These are phyloP conservation scores for Backusella psychrophila DNA, from an alignment of 192 early-diverging fungal species.

Conservation along the genomic window DNA sequence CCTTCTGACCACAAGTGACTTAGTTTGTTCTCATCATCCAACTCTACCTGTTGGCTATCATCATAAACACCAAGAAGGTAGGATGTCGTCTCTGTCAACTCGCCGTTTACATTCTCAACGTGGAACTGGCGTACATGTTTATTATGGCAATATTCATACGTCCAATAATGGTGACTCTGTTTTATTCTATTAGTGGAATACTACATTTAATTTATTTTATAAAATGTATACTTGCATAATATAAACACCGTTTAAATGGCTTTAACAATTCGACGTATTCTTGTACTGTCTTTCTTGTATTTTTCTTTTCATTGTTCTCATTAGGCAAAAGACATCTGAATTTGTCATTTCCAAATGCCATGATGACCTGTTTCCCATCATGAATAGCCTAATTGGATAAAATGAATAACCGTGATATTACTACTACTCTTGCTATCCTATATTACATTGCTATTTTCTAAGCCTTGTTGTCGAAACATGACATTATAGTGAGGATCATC, in stretches of 20 bases:
- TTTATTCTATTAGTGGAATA: neutral
- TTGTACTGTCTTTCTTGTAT: constrained; percentile 33
- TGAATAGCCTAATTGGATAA: neutral
- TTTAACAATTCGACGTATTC: constrained; percentile 47
- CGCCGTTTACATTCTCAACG: constrained; percentile 7
- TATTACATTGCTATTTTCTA: neutral
- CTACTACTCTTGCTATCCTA: neutral
- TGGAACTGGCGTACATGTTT: constrained; percentile 33
- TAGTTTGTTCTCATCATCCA: constrained; percentile 56
- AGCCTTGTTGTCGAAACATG: neutral
- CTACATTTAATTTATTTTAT: too few relatives aligned
- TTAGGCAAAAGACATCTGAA: neutral
- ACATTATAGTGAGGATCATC: neutral
- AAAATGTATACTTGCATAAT: constrained; percentile 18
- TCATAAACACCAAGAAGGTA: constrained; percentile 9
- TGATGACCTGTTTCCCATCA: neutral
- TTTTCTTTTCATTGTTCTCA: constrained; percentile 12
- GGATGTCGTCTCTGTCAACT: neutral
- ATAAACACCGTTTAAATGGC: constrained; percentile 51
- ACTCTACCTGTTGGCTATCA: neutral
- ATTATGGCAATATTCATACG: constrained; percentile 83
- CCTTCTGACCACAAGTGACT: constrained; percentile 73
- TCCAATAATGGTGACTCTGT: constrained; percentile 62
- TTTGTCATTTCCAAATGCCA: neutral
- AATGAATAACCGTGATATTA: neutral